Base-by-base conservation (phyloP, 2,329 filamentous ascomycete species). In the Penicillium sclerotigenum region DNA sequence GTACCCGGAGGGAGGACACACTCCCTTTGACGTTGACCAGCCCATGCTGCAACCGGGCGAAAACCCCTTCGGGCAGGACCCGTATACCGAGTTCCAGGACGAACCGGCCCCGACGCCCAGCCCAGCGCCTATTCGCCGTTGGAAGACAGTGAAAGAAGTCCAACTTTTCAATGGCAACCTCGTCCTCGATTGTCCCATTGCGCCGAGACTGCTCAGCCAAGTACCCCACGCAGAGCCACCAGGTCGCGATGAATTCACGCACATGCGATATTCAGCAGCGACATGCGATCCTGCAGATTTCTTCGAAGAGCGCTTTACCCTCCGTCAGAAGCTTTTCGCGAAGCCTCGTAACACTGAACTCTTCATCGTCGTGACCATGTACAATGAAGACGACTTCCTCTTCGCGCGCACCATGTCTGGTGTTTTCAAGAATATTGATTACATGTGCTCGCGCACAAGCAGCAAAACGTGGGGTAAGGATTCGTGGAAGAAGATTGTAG, bases 81-180 rank as follows among this genome's bases (percentile, higher is more conserved):
- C 83, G 0, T 87, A 85, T 65, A 74, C 43, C 61, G 73, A 73
- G 29, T 76, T 77, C 56, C 75, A 79, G 31, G 77, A 80, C 41
- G 75, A 78, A 47, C 62, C 65, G 43, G 68, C 56, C 2, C 65
- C 65, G 3, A 79, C 80, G 52, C 79, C 82, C 20, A 80, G 79
- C 62, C 83, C 80, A 54, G 83, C 79, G 60, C 83, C 80, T 3
- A 86, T 97, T 64, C 88, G 90, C 73, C 84, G 94, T 72, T 97
- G 91, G 90, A 99, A 97, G 81, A 99, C 94, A 0, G 93, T 99
- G 47, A 99, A 97, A 77, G 91, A 97, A 78, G 93, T 99, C n/a
- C 87, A 95, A 67, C 77, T 99, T 51, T 99, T 96, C 80, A 88
- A 95, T 64, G 94, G 94, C 61, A 99, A 99, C 75, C 83, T 99